Base-by-base conservation (phyloP, 2,329 filamentous ascomycete genomes). In the Claviceps monticola region DNA sequence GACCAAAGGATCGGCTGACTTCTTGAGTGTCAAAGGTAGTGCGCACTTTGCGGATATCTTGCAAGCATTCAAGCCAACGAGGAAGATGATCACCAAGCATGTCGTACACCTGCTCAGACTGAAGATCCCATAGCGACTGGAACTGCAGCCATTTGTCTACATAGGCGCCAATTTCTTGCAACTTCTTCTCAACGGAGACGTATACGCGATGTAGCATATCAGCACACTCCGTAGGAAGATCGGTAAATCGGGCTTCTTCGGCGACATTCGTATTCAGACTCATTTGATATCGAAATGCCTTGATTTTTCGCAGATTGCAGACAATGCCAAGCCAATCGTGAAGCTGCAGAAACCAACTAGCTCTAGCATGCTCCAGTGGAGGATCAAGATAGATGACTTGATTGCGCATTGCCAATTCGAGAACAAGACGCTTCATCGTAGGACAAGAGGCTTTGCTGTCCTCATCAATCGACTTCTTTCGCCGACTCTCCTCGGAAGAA, bases 131-230 rank as follows among this genome's bases (percentile, higher is more conserved):
- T 0, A 98, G 77, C 6, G 91, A 97, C 68, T 98, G 93, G 69
- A 97, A 98, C 61, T 96, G 93, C 46, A 98, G 75, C 93, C 93
- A 98, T 68, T 97, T 94, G 64, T 96, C 89, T 9, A 98, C 88
- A 59, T 98, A 98, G 4, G 76, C 75, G 39, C 86, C 80, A 36
- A 97, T 88, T 44, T 86, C 82, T 16, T 77, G 74, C 4, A 98
- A 71, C 68, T 93, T 95, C 57, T 80, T 80, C 67, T 97, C 90
- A 9, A 98, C 79, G 0, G 84, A 83, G 37, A 77, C 76, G 64
- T 97, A 96, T 1, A 95, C 90, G 54, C 83, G 78, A 46, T 82
- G 79, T 19, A 98, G 76, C 53, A 86, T 80, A 46, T 84, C 79
- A 19, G 89, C 87, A 66, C 91, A 97, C 62, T 86, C 80, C 53